Conservation (phyloP, 352 stramenopile genomes). For the Phytophthora aleatoria region DNA sequence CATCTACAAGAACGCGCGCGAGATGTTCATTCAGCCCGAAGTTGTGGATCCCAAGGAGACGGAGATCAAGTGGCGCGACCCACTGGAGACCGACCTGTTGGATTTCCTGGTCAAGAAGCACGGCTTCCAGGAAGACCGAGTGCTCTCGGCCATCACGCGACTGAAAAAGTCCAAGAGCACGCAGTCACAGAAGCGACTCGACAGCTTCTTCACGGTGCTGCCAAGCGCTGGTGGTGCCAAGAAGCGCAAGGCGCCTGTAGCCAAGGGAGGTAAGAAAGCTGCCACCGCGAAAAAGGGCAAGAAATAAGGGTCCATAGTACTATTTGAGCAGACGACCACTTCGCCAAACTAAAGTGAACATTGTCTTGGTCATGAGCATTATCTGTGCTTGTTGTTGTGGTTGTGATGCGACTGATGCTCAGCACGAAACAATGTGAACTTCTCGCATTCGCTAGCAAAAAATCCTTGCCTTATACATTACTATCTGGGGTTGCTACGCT, state of each 20-base stretch:
- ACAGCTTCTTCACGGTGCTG: constrained; percentile 95
- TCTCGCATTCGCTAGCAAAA: not conserved
- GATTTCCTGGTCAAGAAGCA: constrained; percentile 97
- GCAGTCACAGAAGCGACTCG: constrained; percentile 96
- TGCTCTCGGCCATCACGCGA: constrained; percentile 93
- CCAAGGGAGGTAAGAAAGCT: constrained; percentile 43
- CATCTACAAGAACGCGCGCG: constrained; percentile 92
- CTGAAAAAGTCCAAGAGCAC: constrained; percentile 96
- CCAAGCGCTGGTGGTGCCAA: constrained; percentile 45
- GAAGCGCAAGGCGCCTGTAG: constrained; percentile 64
- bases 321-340: constrained; percentile 23
- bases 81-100: constrained; percentile 88
- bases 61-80: constrained; percentile 96
- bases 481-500: constrained; percentile 19
- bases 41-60: constrained; percentile 64
- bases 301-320: constrained; percentile 51
- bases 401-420: too few species aligned
- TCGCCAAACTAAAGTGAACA: constrained; percentile 8
- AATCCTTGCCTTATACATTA: constrained; percentile 29
- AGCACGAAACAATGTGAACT: too few species aligned
- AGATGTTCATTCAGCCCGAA: constrained; percentile 92
- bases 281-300: constrained; percentile 59
- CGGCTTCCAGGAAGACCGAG: constrained; percentile 95
- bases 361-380: not conserved
- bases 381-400: too few species aligned